phyloP scores from a whole-genome alignment of 1,284 basidiomycete species.

The Lentinula novae-zelandiae region DNA sequence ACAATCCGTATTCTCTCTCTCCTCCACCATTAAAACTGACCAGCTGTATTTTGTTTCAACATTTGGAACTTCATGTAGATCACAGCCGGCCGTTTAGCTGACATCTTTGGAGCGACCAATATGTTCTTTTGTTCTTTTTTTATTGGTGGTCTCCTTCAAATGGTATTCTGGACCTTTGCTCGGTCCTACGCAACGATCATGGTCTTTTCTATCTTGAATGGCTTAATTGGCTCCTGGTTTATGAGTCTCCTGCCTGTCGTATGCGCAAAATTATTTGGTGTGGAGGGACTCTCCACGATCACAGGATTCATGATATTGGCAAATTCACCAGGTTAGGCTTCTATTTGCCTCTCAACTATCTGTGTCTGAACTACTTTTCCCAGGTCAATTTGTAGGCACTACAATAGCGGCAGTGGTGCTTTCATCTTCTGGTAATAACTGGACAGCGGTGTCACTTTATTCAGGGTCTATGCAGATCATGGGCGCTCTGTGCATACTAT shows the following conservation, averaged over 20 bases:
- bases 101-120: slow-evolving; percentile 23
- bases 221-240: slow-evolving; percentile 23
- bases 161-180: slow-evolving; percentile 24
- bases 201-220: slow-evolving; percentile 21
- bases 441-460: slow-evolving; percentile 21
- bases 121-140: slow-evolving; percentile 24
- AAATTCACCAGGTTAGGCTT: slow-evolving; percentile 17
- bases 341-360: background rate
- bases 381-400: slow-evolving; percentile 21
- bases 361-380: background rate
- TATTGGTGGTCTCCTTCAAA: slow-evolving; percentile 23
- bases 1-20: background rate
- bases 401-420: slow-evolving; percentile 22
- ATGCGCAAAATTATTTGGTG: slow-evolving; percentile 22
- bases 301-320: slow-evolving; percentile 23
- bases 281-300: slow-evolving; percentile 22
- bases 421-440: slow-evolving; percentile 19
- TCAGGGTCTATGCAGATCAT: slow-evolving; percentile 20
- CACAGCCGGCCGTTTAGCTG: slow-evolving; percentile 20
- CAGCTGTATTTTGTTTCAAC: background rate
- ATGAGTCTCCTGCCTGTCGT: slow-evolving; percentile 23
- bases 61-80: slow-evolving; percentile 14
- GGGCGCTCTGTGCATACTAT: slow-evolving; percentile 19
- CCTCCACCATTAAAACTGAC: background rate
- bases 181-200: slow-evolving; percentile 20